Evolutionary conservation across 179 eudicot genomes (phyloP).

Genomic region (Spinacia oleracea): DNA sequence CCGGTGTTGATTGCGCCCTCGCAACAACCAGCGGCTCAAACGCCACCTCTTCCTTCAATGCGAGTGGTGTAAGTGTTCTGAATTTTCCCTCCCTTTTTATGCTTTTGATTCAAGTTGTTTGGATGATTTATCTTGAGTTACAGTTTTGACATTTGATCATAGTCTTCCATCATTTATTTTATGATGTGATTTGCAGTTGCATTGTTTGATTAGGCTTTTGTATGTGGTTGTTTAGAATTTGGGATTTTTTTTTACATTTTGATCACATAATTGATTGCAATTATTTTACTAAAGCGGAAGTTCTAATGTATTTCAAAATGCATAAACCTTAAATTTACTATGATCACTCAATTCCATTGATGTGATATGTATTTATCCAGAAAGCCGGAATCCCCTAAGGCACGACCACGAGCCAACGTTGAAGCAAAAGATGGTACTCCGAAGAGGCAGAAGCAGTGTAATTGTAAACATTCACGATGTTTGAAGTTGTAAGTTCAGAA

Average conservation of each 20-base stretch:
- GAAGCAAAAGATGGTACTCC: conserved; percentile 84
- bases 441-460: conserved; percentile 90
- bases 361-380: conserved; percentile 34
- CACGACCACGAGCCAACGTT: conserved; percentile 46
- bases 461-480: conserved; percentile 86
- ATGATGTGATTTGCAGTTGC: neutral
- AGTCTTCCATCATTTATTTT: neutral
- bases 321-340: too few species aligned
- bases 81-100: conserved; percentile 13
- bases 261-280: too few species aligned
- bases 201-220: neutral
- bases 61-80: conserved; percentile 51
- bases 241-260: too few species aligned
- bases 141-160: neutral
- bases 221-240: neutral
- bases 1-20: conserved; percentile 19
- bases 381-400: conserved; percentile 71
- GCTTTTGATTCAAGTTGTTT: neutral
- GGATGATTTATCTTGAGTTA: neutral
- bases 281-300: too few species aligned
- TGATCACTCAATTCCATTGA: too few species aligned
- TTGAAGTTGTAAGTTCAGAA: conserved; percentile 85
- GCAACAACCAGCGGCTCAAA: conserved; percentile 35
- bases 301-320: too few species aligned
- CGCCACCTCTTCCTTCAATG: conserved; percentile 42